Conservation (phyloP, 2,329 filamentous ascomycete genomes). For the Nigrospora oryzae region DNA sequence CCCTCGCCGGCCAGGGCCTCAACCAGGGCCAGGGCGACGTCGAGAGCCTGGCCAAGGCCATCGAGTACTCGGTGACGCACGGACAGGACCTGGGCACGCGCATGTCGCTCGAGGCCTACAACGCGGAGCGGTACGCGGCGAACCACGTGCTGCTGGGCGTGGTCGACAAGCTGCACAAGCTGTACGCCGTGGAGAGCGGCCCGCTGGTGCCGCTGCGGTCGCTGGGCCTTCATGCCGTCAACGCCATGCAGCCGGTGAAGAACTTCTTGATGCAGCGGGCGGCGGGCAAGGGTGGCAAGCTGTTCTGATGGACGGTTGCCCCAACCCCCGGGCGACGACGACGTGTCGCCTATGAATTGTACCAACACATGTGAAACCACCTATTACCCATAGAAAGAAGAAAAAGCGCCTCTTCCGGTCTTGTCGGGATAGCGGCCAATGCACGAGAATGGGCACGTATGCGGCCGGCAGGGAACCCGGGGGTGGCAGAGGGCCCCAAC, state of each 20-base stretch:
- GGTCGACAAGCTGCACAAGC: conserved; percentile 84
- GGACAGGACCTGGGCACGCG: conserved; percentile 80
- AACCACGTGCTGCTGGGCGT: conserved; percentile 75
- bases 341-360: too few species aligned
- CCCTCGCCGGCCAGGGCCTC: conserved; percentile 86
- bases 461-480: too few species aligned
- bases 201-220: conserved; percentile 75
- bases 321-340: too few species aligned
- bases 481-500: too few species aligned
- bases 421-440: too few species aligned
- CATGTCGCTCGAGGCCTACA: conserved; percentile 75
- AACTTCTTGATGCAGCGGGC: conserved; percentile 75
- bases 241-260: conserved; percentile 69
- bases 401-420: too few species aligned
- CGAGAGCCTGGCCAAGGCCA: conserved; percentile 64
- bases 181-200: conserved; percentile 75
- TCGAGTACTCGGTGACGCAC: conserved; percentile 69
- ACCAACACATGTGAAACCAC: too few species aligned
- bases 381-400: too few species aligned
- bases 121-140: conserved; percentile 68
- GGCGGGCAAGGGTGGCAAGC: conserved; percentile 38
- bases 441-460: too few species aligned
- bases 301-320: conserved; percentile 8
- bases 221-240: conserved; percentile 66
- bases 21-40: conserved; percentile 92